Conservation (phyloP, 495 filamentous ascomycete genomes). For the Paragyromitra xinjiangensis region DNA sequence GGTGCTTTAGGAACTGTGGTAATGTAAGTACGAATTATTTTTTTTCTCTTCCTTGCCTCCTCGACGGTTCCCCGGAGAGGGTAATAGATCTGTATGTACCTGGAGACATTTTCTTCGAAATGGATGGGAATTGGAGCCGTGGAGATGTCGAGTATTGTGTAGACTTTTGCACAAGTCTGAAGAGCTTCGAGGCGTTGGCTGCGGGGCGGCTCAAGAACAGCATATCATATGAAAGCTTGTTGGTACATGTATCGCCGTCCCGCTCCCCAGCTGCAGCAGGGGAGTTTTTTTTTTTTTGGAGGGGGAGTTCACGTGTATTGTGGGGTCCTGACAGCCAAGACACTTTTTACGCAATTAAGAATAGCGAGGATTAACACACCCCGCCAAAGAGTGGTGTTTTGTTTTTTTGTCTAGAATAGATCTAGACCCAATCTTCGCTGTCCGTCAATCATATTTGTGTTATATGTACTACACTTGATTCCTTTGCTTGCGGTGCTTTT, state of each 20-base stretch:
- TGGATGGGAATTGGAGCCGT: slow-evolving; percentile 6
- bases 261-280: background rate
- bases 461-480: slow-evolving; percentile 27
- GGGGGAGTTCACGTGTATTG: background rate
- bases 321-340: slow-evolving; percentile 1
- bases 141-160: slow-evolving; percentile 14
- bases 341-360: background rate
- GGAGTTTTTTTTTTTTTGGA: slow-evolving; percentile 2
- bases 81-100: slow-evolving; percentile 24
- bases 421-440: too few species aligned
- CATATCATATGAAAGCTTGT: slow-evolving; percentile 23
- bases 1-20: slow-evolving; percentile 62
- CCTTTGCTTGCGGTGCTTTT: slow-evolving; percentile 12
- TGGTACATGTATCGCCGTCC: slow-evolving; percentile 1
- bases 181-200: slow-evolving; percentile 14
- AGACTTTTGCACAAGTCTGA: slow-evolving; percentile 6
- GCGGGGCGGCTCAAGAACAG: slow-evolving; percentile 30
- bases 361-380: background rate
- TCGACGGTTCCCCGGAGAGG: background rate
- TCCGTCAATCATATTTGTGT: background rate
- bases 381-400: background rate
- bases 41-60: background rate
- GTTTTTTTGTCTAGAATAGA: too few species aligned
- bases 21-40: background rate
- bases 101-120: slow-evolving; percentile 19